These are phyloP conservation scores for Sugiyamaella neomexicana DNA, from an alignment of 1,139 yeast genomes.

Conservation along the genomic window DNA sequence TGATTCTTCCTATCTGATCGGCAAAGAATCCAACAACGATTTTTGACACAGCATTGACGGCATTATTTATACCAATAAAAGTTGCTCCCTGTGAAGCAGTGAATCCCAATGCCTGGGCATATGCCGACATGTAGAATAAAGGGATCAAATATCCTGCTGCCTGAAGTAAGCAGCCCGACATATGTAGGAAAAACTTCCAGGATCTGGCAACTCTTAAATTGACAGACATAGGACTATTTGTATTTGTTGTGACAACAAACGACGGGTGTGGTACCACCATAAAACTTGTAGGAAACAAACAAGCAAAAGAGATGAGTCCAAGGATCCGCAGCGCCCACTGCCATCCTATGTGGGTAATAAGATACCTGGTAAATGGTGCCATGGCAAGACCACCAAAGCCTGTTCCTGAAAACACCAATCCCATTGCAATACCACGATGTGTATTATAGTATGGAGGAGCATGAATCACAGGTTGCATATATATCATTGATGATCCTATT, in stretches of 20 bases:
- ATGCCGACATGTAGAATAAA: conserved; percentile 47
- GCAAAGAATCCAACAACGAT: conserved; percentile 44
- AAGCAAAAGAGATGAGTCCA: conserved; percentile 37
- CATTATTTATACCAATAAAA: conserved; percentile 48
- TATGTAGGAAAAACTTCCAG: conserved; percentile 37
- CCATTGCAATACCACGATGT: conserved; percentile 48
- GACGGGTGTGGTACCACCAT: conserved; percentile 28
- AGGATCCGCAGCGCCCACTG: conserved; percentile 45
- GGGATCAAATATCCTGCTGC: conserved; percentile 48
- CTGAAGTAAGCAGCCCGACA: conserved; percentile 43
- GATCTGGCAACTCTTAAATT: conserved; percentile 32
- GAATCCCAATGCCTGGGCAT: conserved; percentile 44
- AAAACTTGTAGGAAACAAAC: conserved; percentile 23
- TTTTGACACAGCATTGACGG: conserved; percentile 46
- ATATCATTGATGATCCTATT: conserved; percentile 43
- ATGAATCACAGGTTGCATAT: conserved; percentile 47
- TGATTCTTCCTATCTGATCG: conserved; percentile 44
- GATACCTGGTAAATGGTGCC: conserved; percentile 42
- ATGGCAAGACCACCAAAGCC: conserved; percentile 47
- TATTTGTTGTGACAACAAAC: conserved; percentile 29
- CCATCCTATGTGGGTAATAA: conserved; percentile 44
- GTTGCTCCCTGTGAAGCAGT: conserved; percentile 43
- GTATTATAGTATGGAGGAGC: conserved; percentile 45
- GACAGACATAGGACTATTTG: conserved; percentile 13
- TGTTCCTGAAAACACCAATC: conserved; percentile 45